Percentiles rank a stretch among this genome's conserved stretches.
Evolutionary conservation across 1,284 basidiomycete species (phyloP).

Genomic region (Apiotrichum gracile): DNA sequence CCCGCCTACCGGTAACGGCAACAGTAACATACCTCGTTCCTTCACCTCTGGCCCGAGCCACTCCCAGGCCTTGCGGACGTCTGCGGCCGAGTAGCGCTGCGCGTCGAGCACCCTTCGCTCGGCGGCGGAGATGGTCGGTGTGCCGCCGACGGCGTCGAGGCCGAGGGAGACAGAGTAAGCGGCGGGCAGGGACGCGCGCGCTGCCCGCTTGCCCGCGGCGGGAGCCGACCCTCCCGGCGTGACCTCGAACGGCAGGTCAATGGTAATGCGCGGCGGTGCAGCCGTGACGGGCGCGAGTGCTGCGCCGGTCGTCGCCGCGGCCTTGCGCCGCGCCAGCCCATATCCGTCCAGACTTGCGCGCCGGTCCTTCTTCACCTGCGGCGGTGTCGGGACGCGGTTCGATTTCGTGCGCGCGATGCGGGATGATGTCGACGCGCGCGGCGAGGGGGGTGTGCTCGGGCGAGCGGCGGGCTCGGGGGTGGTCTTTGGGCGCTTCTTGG

Average conservation of each 20-base stretch:
- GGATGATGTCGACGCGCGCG: background rate
- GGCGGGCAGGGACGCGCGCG: background rate
- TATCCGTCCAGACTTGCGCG: background rate
- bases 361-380: background rate
- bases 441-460: slow-evolving; percentile 3
- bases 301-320: background rate
- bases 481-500: slow-evolving; percentile 26
- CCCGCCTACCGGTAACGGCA: background rate
- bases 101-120: slow-evolving; percentile 25
- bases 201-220: background rate
- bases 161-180: slow-evolving; percentile 13
- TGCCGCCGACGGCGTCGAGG: slow-evolving; percentile 24
- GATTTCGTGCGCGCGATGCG: background rate
- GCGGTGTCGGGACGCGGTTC: background rate
- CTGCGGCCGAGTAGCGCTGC: slow-evolving; percentile 21
- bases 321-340: background rate
- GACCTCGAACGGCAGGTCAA: slow-evolving; percentile 16
- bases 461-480: background rate
- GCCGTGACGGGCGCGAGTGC: background rate
- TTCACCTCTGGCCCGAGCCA: slow-evolving; percentile 29
- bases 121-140: slow-evolving; percentile 15
- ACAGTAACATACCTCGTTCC: slow-evolving; percentile 23
- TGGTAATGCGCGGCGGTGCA: slow-evolving; percentile 13
- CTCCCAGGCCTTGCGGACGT: slow-evolving; percentile 29
- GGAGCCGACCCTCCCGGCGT: background rate